Evolutionary conservation across 2,329 filamentous ascomycete species (phyloP).

Genomic region (Fusarium sp.): DNA sequence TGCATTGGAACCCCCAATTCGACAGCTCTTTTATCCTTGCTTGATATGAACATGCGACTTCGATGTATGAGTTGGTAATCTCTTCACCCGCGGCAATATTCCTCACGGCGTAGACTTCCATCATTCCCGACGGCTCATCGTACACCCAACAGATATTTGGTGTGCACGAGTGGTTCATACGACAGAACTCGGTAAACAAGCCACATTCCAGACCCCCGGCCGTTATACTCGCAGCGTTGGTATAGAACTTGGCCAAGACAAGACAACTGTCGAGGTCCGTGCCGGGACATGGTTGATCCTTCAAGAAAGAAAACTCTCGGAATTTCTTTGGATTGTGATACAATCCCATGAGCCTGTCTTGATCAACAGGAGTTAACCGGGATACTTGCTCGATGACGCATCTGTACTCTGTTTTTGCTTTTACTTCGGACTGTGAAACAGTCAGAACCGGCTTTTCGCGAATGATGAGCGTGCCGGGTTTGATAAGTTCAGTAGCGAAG

Average conservation of each 20-base stretch:
- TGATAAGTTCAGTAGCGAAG: conserved; percentile 1
- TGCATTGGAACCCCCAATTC: conserved; percentile 8
- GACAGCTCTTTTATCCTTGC: conserved; percentile 6
- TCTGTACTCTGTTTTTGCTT: conserved; percentile 3
- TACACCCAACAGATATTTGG: conserved; percentile 23
- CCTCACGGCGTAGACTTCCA: conserved; percentile 14
- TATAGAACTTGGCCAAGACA: conserved; percentile 24
- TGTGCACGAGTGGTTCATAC: conserved; percentile 25
- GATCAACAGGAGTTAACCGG: background rate
- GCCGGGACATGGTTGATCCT: background rate
- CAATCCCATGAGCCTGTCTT: background rate
- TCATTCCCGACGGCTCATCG: conserved; percentile 6
- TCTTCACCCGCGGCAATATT: conserved; percentile 7
- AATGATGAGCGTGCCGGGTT: conserved; percentile 20
- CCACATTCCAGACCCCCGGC: conserved; percentile 7
- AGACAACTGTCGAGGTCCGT: conserved; percentile 4
- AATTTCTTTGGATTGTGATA: conserved; percentile 24
- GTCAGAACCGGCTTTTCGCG: conserved; percentile 1
- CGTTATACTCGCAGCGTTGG: conserved; percentile 19
- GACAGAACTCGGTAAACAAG: conserved; percentile 14
- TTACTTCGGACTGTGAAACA: conserved; percentile 6
- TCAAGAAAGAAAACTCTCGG: conserved; percentile 14
- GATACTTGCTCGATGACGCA: conserved; percentile 12
- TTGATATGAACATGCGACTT: background rate
- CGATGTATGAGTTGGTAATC: conserved; percentile 23